A percentile compares a stretch with the other conserved stretches of the same genome.
Conservation (phyloP, 2,329 filamentous ascomycete species). For the Arthrobotrys megalospora region DNA sequence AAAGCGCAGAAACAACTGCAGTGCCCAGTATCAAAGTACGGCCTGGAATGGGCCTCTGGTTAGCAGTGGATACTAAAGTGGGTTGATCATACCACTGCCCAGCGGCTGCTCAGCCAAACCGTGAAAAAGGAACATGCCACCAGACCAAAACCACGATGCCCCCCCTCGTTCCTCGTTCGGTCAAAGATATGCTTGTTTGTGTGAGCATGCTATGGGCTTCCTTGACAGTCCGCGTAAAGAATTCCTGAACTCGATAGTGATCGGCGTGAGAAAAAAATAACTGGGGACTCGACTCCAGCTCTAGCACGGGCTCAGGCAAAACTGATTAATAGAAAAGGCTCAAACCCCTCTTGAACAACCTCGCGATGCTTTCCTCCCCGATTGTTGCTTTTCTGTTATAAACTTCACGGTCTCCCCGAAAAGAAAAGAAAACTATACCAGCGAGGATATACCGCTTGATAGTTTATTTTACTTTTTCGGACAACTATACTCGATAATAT, state of each 20-base stretch:
- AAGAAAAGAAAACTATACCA: conserved; percentile 9
- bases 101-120: conserved; percentile 47
- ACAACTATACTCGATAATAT: conserved; percentile 27
- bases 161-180: conserved; percentile 52
- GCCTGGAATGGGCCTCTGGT: conserved; percentile 25
- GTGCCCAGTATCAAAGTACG: background rate
- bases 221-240: conserved; percentile 59
- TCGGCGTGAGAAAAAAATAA: conserved; percentile 43
- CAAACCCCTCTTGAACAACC: conserved; percentile 53
- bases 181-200: conserved; percentile 54
- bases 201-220: conserved; percentile 44
- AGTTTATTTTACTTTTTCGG: conserved; percentile 6
- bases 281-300: conserved; percentile 40
- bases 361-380: conserved; percentile 28
- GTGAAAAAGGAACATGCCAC: conserved; percentile 45
- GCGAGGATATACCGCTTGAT: conserved; percentile 7
- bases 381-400: conserved; percentile 11
- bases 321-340: conserved; percentile 58
- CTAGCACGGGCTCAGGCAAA: conserved; percentile 31
- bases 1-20: background rate
- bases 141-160: conserved; percentile 44
- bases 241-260: conserved; percentile 59
- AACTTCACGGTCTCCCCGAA: conserved; percentile 37
- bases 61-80: conserved; percentile 16
- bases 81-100: conserved; percentile 41